These are phyloP conservation scores for Sclerotinia sclerotiorum DNA, from an alignment of 2,329 filamentous ascomycete genomes.

Conservation along the genomic window DNA sequence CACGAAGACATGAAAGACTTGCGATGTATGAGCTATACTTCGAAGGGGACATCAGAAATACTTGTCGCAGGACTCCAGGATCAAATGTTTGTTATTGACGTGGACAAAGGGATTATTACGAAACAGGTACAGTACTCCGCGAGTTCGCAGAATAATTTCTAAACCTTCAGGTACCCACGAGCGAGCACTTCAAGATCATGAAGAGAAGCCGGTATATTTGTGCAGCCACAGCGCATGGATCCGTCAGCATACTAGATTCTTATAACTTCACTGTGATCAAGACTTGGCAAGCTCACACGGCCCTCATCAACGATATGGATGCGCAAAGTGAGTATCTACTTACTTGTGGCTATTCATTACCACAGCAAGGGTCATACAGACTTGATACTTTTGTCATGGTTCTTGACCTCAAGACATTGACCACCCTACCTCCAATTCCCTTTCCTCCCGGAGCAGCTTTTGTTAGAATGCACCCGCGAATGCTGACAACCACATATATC, in stretches of 20 bases:
- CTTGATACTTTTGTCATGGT: slow-evolving; percentile 93
- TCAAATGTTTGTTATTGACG: slow-evolving; percentile 75
- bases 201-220: slow-evolving; percentile 88
- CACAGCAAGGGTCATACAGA: slow-evolving; percentile 76
- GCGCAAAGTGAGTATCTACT: slow-evolving; percentile 92
- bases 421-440: slow-evolving; percentile 84
- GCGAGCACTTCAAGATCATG: slow-evolving; percentile 86
- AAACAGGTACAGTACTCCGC: slow-evolving; percentile 54
- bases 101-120: slow-evolving; percentile 68
- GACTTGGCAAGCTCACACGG: slow-evolving; percentile 86
- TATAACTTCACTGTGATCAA: slow-evolving; percentile 75
- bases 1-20: slow-evolving; percentile 79
- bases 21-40: slow-evolving; percentile 93
- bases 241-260: slow-evolving; percentile 83
- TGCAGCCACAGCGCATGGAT: slow-evolving; percentile 79
- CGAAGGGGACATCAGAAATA: slow-evolving; percentile 78
- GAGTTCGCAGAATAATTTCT: slow-evolving; percentile 31
- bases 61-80: slow-evolving; percentile 85
- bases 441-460: slow-evolving; percentile 91
- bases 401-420: slow-evolving; percentile 89
- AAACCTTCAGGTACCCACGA: slow-evolving; percentile 60
- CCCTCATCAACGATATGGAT: slow-evolving; percentile 94
- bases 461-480: slow-evolving; percentile 92
- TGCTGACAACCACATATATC: slow-evolving; percentile 93
- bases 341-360: slow-evolving; percentile 88